phyloP scores from a whole-genome alignment of 2,329 filamentous ascomycete genomes.

The Talaromyces sp. region DNA sequence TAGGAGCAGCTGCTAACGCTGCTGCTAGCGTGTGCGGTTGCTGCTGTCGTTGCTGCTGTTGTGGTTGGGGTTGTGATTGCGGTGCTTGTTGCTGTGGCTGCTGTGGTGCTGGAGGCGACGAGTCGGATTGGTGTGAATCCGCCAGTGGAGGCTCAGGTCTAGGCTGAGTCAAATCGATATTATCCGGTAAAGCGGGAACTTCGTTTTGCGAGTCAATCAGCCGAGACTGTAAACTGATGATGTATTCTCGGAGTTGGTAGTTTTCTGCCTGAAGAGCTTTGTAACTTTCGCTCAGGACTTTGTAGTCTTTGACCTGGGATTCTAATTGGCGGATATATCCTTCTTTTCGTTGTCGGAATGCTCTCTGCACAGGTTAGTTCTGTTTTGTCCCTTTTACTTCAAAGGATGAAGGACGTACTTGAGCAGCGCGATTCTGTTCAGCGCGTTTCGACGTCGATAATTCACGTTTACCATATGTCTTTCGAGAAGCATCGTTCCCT shows the following conservation, averaged over 20 bases:
- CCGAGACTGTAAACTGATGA: slow-evolving; percentile 81
- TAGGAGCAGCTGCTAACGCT: slow-evolving; percentile 16
- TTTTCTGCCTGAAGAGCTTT: slow-evolving; percentile 85
- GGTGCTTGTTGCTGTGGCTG: not conserved
- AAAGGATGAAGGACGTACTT: slow-evolving; percentile 54
- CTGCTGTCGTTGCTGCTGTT: slow-evolving; percentile 8
- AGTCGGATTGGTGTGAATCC: slow-evolving; percentile 12
- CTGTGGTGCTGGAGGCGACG: not conserved
- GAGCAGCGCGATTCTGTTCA: slow-evolving; percentile 91
- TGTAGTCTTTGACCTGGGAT: slow-evolving; percentile 79
- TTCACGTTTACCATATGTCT: slow-evolving; percentile 73
- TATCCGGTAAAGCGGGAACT: slow-evolving; percentile 74
- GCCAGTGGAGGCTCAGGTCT: slow-evolving; percentile 34
- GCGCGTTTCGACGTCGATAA: slow-evolving; percentile 93
- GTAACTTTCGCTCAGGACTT: slow-evolving; percentile 67
- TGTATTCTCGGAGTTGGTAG: slow-evolving; percentile 84
- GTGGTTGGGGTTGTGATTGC: no score
- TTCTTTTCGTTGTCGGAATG: slow-evolving; percentile 95
- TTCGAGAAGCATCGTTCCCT: slow-evolving; percentile 51
- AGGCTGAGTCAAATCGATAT: slow-evolving; percentile 64
- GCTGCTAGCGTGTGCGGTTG: slow-evolving; percentile 24
- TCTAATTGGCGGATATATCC: slow-evolving; percentile 97
- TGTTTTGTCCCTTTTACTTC: not conserved
- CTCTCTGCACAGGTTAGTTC: slow-evolving; percentile 57
- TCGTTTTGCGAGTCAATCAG: slow-evolving; percentile 79